Evolutionary conservation across 257 asterid genomes (phyloP).

Genomic region (Penstemon newberryi): DNA sequence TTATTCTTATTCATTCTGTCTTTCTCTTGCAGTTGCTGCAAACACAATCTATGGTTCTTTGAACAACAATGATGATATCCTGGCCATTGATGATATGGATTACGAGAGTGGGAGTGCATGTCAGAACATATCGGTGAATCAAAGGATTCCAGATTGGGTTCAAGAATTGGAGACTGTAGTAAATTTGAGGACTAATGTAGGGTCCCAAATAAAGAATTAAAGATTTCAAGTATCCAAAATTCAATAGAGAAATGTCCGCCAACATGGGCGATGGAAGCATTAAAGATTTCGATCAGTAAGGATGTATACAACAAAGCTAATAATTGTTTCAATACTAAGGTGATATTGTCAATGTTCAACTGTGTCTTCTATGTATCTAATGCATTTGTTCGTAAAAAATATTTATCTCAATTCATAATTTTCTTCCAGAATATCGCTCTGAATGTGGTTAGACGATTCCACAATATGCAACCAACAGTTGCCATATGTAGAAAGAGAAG

Average conservation of each 20-base stretch:
- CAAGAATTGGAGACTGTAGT: slow-evolving; percentile 48
- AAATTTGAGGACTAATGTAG: slow-evolving; percentile 58
- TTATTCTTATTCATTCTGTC: not conserved
- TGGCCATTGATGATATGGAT: not conserved
- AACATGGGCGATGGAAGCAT: slow-evolving; percentile 48
- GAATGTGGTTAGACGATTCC: not conserved
- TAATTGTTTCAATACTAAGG: not conserved
- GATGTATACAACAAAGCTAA: slow-evolving; percentile 64
- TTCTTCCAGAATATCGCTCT: too few relatives aligned
- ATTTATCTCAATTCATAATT: too few relatives aligned
- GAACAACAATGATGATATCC: not conserved
- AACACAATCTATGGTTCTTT: slow-evolving; percentile 13
- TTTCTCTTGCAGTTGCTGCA: not conserved
- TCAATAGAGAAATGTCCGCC: slow-evolving; percentile 49
- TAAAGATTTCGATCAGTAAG: slow-evolving; percentile 55
- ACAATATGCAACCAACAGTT: not conserved
- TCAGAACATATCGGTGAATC: not conserved
- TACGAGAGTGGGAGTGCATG: not conserved
- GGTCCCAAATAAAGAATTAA: slow-evolving; percentile 51
- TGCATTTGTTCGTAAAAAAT: not conserved
- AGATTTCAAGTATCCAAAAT: slow-evolving; percentile 44
- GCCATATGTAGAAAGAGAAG: slow-evolving; percentile 35
- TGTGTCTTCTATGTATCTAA: not conserved
- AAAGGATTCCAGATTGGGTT: slow-evolving; percentile 51
- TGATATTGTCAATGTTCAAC: not conserved